phyloP scores from a whole-genome alignment of 192 early-diverging fungal genomes.

The Piromyces finnis region DNA sequence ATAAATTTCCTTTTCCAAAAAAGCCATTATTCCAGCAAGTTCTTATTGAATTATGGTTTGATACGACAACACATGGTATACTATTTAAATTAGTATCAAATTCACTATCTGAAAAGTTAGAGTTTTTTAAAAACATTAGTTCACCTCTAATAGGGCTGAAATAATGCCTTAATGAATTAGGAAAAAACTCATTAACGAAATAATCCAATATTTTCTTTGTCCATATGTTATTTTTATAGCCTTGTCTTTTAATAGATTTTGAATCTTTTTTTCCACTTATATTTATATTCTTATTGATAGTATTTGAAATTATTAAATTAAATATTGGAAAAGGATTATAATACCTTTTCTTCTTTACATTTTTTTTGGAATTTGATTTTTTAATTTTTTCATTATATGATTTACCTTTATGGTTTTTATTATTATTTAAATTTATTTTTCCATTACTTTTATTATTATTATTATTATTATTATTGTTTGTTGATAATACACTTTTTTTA shows the following conservation, averaged over 20 bases:
- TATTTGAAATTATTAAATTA: not conserved
- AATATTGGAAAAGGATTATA: not conserved
- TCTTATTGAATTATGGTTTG: not conserved
- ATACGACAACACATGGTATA: not conserved
- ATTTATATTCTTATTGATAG: not conserved
- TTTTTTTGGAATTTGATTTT: not conserved
- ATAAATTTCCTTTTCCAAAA: conserved; percentile 61
- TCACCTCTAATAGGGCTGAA: not conserved
- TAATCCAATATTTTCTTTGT: not conserved
- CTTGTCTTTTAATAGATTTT: too few relatives aligned
- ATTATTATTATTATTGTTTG: too few relatives aligned
- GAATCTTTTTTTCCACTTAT: not conserved
- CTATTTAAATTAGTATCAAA: not conserved
- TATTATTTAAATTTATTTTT: not conserved
- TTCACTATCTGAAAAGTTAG: too few relatives aligned
- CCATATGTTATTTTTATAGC: not conserved
- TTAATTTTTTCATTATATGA: not conserved
- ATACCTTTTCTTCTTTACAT: not conserved
- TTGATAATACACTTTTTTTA: too few relatives aligned
- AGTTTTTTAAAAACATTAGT: not conserved
- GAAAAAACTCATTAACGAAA: not conserved
- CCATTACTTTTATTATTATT: too few relatives aligned
- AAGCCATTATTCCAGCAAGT: conserved; percentile 24
- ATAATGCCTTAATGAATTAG: not conserved
- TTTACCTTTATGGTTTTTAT: too few relatives aligned